phyloP scores from a whole-genome alignment of 1,284 basidiomycete species.

The Kalmanozyma brasiliensis region DNA sequence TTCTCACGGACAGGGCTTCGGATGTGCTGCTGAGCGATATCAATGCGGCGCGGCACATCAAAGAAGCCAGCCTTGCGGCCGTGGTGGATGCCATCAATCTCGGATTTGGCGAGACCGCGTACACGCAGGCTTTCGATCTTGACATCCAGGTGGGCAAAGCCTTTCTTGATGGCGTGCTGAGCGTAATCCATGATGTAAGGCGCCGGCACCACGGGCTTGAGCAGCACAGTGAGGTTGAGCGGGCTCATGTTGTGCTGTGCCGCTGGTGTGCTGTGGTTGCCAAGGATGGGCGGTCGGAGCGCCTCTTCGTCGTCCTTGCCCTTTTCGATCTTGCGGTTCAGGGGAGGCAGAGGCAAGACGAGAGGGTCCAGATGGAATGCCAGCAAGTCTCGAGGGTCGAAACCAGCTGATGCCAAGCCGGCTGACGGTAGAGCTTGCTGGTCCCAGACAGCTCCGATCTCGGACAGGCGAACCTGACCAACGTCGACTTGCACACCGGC shows the following conservation, averaged over 20 bases:
- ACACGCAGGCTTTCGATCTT: conserved; percentile 53
- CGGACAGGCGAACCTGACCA: conserved; percentile 49
- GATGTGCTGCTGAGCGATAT: conserved; percentile 46
- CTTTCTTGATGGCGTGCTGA: conserved; percentile 45
- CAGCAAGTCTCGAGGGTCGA: conserved; percentile 53
- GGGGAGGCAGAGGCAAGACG: conserved; percentile 52
- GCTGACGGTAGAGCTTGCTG: conserved; percentile 16
- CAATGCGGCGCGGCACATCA: conserved; percentile 51
- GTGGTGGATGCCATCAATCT: conserved; percentile 41
- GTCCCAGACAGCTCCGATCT: conserved; percentile 42
- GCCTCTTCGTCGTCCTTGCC: conserved; percentile 19
- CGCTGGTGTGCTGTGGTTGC: conserved; percentile 49
- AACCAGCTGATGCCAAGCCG: not conserved
- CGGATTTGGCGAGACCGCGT: conserved; percentile 50
- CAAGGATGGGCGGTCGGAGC: conserved; percentile 40
- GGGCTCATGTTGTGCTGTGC: conserved; percentile 54
- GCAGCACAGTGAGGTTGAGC: conserved; percentile 56
- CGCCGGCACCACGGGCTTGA: conserved; percentile 57
- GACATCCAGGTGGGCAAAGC: conserved; percentile 54
- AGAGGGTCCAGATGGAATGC: conserved; percentile 60
- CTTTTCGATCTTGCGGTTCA: conserved; percentile 33
- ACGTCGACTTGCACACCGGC: conserved; percentile 58
- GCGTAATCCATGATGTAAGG: conserved; percentile 55
- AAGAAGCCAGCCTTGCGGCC: conserved; percentile 47
- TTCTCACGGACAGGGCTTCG: conserved; percentile 48